Conservation (phyloP, 768 basidiomycete species). For the Phylloporus scabripes region DNA sequence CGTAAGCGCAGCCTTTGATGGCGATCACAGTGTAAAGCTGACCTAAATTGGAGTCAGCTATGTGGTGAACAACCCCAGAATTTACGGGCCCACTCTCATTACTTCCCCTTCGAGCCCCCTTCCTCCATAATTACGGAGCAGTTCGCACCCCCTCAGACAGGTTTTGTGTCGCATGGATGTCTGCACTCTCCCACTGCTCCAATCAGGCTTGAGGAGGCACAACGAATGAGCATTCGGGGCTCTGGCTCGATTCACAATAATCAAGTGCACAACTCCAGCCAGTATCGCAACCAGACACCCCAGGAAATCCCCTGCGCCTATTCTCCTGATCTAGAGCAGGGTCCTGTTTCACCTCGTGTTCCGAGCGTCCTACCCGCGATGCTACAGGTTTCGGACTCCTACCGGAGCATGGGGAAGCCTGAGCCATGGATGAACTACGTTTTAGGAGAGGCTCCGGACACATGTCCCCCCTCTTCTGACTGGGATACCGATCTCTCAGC, state of each 20-base stretch:
- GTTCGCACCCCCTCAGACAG: neutral
- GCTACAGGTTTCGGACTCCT: neutral
- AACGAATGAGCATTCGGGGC: neutral
- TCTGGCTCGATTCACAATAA: neutral
- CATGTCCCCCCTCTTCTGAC: neutral
- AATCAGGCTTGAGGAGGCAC: neutral
- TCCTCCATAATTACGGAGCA: neutral
- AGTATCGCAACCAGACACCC: neutral
- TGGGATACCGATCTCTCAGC: neutral
- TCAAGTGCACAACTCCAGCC: neutral
- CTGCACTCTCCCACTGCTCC: neutral
- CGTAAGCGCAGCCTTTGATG: conserved; percentile 1
- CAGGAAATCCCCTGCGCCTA: neutral
- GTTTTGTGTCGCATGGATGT: neutral
- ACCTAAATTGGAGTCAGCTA: neutral
- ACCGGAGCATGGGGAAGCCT: neutral
- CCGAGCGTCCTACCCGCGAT: neutral
- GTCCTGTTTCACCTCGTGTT: neutral
- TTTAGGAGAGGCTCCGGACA: neutral
- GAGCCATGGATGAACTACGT: neutral
- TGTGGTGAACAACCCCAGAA: neutral
- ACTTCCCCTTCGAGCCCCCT: neutral
- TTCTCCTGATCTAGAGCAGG: neutral
- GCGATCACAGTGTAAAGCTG: neutral
- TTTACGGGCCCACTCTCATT: too few relatives aligned